Base-by-base conservation (phyloP, 768 basidiomycete genomes). In the Xerocomus spinulosus region DNA sequence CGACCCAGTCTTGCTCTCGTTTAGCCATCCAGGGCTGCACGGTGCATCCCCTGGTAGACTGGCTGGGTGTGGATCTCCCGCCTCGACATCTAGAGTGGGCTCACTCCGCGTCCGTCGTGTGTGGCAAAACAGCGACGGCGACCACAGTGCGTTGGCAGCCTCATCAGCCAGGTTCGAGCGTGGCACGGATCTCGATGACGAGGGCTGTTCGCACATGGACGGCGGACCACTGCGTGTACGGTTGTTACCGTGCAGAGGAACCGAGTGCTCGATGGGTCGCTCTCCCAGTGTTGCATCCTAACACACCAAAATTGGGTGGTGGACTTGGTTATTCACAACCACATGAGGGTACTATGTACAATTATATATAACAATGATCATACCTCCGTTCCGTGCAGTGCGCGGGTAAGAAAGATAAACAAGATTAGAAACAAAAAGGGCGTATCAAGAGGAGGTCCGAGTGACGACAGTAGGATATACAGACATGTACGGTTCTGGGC, bases 1-100 rank as follows among this genome's bases (percentile, higher is more conserved):
- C 33, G 67, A 66, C 17, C 67, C 64, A 24, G 25, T 39, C 12
- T 14, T 68, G 26, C 55, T 68, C 35, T 48, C 54, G 18, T 46
- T 52, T 23, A 21, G 36, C 32, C 51, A 65, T 17, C 40, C 53
- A 0, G 54, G 47, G 1, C 20, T 49, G 32, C 18, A 21, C 13
- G 6, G 41, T 30, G 41, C 29, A 3, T 42, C 41, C 9, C 20
- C 41, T n/a, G 29, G 41, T 9, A 37, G 36, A 21, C 21, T 10
- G 6, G 6, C 26, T 28, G 26, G 5, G 26, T 28, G 17, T n/a
- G n/a, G n/a, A n/a, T n/a, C n/a, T n/a, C n/a, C n/a, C n/a, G n/a
- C n/a, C n/a, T n/a, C n/a, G n/a, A n/a, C n/a, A n/a, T n/a, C n/a
- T n/a, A n/a, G n/a, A n/a, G n/a, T n/a, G n/a, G n/a, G n/a, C n/a